Conservation (phyloP, 352 stramenopile species). For the Globisporangium canariense region DNA sequence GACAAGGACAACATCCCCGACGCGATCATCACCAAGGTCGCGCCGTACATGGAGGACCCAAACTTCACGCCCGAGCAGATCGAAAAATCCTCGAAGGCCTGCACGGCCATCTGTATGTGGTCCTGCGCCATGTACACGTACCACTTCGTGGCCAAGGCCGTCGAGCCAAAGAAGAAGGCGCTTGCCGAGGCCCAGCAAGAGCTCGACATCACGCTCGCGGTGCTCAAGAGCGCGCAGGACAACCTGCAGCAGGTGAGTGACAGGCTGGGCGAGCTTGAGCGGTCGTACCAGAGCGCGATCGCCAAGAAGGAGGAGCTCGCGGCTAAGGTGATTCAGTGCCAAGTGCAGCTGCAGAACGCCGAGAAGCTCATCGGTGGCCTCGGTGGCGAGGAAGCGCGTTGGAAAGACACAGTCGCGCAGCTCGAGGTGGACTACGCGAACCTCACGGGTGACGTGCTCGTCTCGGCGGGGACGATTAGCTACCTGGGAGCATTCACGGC, state of each 20-base stretch:
- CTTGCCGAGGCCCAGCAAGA: slow-evolving; percentile 57
- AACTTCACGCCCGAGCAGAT: slow-evolving; percentile 91
- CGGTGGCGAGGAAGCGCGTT: slow-evolving; percentile 80
- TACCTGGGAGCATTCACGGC: slow-evolving; percentile 87
- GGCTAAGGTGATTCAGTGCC: slow-evolving; percentile 85
- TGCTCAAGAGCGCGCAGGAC: slow-evolving; percentile 52
- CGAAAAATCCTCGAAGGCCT: slow-evolving; percentile 90
- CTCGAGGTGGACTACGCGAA: slow-evolving; percentile 75
- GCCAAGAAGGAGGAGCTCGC: slow-evolving; percentile 90
- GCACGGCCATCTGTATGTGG: slow-evolving; percentile 91
- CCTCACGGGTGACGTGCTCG: slow-evolving; percentile 81
- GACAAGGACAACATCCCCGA: slow-evolving; percentile 94
- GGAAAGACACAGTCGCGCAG: slow-evolving; percentile 80
- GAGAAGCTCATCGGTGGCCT: slow-evolving; percentile 82
- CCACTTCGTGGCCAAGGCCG: slow-evolving; percentile 77
- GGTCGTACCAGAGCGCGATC: slow-evolving; percentile 79
- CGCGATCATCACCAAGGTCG: slow-evolving; percentile 78
- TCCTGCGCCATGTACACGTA: slow-evolving; percentile 83
- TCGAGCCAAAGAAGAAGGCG: slow-evolving; percentile 74
- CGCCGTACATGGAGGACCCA: slow-evolving; percentile 85
- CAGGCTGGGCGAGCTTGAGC: slow-evolving; percentile 79
- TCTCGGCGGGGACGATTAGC: slow-evolving; percentile 84
- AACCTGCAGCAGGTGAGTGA: slow-evolving; percentile 83
- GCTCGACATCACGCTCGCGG: slow-evolving; percentile 46
- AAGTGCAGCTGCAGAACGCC: slow-evolving; percentile 87